Evolutionary conservation across 2,329 filamentous ascomycete species (phyloP), one percentile per base, ranked within the genome.

Genomic region (Pseudocercospora eumusae): DNA sequence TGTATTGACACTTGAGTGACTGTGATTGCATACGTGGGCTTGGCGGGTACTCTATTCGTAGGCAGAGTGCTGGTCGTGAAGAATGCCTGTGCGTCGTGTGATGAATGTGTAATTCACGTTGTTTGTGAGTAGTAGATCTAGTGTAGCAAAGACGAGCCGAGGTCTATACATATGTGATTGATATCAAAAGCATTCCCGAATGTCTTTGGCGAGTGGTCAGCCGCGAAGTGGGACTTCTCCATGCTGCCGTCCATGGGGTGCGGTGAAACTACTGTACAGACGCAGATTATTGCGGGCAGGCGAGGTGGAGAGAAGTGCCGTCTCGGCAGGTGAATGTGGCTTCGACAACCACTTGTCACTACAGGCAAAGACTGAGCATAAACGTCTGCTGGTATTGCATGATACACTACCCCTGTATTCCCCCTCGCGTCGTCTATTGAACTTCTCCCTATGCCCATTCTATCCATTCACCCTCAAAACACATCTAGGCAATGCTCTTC

Each of bases 401-500:
- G 15, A 52, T 5, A 47, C 20, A 47, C 18, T 21, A 47, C 2
- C 10, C 15, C 13, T 20, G 18, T 47, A 15, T 25, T 4, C 4
- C 8, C 8, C 4, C 28, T 54, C 52, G 28, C n/a, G 50, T 36
- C 50, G n/a, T 54, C 27, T 36, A 54, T 54, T 4, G 23, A 40
- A 54, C 28, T 54, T 18, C 52, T 23, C 1, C 28, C 3, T 18
- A 36, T 36, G 52, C 52, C 28, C n/a, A 1, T 7, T 40, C 28
- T 36, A 54, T 36, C 52, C 21, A 23, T 23, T n/a, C 15, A 20
- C 21, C 4, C 4, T 40, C 18, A 18, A 18, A 18, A 20, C 52
- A 36, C 18, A 36, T 64, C 53, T 68, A 71, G 60, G 65, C 64
- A 50, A 76, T 66, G 42, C 80, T 80, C 84, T 95, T 96, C 70